A percentile compares a stretch with the other conserved stretches of the same genome.
Evolutionary conservation across 768 basidiomycete species (phyloP).

Genomic region (Collybiopsis luxurians): DNA sequence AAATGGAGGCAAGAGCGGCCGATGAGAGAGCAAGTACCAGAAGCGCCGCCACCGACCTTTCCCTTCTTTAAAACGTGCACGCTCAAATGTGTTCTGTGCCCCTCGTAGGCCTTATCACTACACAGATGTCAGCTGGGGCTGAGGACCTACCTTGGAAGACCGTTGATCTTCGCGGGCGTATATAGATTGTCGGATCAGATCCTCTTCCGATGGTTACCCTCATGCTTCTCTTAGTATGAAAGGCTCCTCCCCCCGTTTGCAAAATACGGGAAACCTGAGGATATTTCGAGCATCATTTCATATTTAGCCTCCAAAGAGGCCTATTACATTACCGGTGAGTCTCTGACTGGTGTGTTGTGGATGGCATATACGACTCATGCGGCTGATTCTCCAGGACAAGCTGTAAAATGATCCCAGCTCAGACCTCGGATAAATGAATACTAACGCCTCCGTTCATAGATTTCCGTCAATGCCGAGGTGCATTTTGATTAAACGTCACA

Average conservation of each 20-base stretch:
- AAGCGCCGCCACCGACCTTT: too few species aligned
- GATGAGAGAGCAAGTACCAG: too few species aligned
- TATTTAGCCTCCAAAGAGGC: conserved; percentile 28
- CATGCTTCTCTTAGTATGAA: background rate
- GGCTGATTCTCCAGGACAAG: background rate
- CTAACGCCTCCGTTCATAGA: background rate
- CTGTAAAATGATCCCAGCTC: background rate
- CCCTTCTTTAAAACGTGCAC: too few species aligned
- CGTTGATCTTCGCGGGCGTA: too few species aligned
- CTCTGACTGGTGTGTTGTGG: background rate
- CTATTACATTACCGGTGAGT: conserved; percentile 22
- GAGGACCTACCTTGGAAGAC: too few species aligned
- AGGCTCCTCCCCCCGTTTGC: conserved; percentile 5
- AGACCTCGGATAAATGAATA: background rate
- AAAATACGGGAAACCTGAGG: conserved; percentile 12
- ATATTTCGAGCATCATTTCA: conserved; percentile 24
- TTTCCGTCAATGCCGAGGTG: background rate
- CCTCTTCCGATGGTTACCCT: background rate
- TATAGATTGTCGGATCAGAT: too few species aligned
- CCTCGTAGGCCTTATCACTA: too few species aligned
- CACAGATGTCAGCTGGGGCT: too few species aligned
- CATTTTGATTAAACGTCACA: background rate
- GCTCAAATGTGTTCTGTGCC: too few species aligned
- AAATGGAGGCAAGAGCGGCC: too few species aligned
- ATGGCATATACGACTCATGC: background rate